phyloP scores from a whole-genome alignment of 345 rosid genomes.

The Linum usitatissimum region DNA sequence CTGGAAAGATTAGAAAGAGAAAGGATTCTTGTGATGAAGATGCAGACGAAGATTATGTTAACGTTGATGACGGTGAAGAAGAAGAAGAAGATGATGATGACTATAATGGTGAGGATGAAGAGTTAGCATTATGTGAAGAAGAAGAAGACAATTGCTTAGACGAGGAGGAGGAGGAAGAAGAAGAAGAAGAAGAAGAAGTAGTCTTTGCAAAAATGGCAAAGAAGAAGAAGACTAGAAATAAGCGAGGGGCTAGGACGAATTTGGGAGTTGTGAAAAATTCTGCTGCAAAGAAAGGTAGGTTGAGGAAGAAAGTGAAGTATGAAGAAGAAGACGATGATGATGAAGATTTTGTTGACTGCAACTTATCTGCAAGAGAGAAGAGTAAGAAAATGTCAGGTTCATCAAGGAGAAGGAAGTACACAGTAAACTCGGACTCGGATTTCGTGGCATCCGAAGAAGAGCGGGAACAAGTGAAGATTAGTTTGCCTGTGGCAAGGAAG shows the following conservation, averaged over 20 bases:
- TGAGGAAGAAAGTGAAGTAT: conserved; percentile 35
- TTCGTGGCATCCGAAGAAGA: conserved; percentile 69
- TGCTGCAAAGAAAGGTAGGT: conserved; percentile 31
- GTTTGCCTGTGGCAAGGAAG: conserved; percentile 39
- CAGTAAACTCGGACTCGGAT: conserved; percentile 64
- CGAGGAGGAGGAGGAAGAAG: conserved; percentile 69
- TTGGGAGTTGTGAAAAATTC: conserved; percentile 28
- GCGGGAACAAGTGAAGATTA: conserved; percentile 64
- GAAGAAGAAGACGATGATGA: conserved; percentile 36
- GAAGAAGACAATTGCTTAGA: conserved; percentile 32
- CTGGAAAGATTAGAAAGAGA: conserved; percentile 17
- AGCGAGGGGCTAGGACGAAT: conserved; percentile 34
- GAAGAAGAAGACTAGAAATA: conserved; percentile 29
- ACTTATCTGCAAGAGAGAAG: conserved; percentile 28
- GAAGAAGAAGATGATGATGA: conserved; percentile 58
- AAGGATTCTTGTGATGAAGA: conserved; percentile 16
- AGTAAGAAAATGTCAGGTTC: conserved; percentile 24
- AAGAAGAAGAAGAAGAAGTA: conserved; percentile 51
- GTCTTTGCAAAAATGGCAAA: conserved; percentile 20
- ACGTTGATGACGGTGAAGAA: conserved; percentile 39
- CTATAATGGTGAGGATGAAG: conserved; percentile 7
- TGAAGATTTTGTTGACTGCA: conserved; percentile 41
- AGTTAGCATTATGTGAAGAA: conserved; percentile 11
- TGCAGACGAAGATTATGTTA: conserved; percentile 26
- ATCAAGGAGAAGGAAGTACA: conserved; percentile 33